Base-by-base conservation (phyloP, 495 filamentous ascomycete species). In the Neurospora discreta region DNA sequence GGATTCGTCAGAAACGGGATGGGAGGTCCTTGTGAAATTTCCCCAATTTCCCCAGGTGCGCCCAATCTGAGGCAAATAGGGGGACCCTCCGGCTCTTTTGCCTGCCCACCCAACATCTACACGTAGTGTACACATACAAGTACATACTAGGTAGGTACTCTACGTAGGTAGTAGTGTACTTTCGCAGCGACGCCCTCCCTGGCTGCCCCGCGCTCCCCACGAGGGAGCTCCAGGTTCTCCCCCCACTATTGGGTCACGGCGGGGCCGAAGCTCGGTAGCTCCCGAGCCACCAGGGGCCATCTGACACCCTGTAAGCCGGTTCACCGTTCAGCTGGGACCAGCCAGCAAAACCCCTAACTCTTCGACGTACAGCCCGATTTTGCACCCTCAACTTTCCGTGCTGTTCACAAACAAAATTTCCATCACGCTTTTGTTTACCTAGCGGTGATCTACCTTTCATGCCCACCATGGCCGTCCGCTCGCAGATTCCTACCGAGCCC, bases 391-490 rank as follows among this genome's bases (percentile, higher is more conserved):
- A 52, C 44, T 23, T 5, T 15, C 46, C 46, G 46, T 15, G 10
- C 46, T 58, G 10, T 58, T 26, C 20, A 26, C 46, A 58, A 65
- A 5, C 11, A 65, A 65, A 16, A 16, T 33, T 4, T n/a, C n/a
- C n/a, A n/a, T n/a, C 26, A 65, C 26, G 6, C 26, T 1, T 3
- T 33, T 4, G 8, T 33, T 30, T 65, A 26, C 52, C 3, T 30
- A 1, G 26, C 52, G 5, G 26, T 60, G 52, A 60, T 23, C 44
- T 52, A 3, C 44, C 46, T 15, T 58, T 26, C 26, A 58, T 58
- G 23, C 6, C 41, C 46, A 65, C 39, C 41, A 76, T 74, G 73
- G 73, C 74, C 33, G 23, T 72, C 16, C 68, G 42, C 58, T 69
- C 73, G 11, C 70, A 71, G 52, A 73, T 71, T 30, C 65, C 65